Base-by-base conservation (phyloP, 345 rosid genomes). In the Populus alba region DNA sequence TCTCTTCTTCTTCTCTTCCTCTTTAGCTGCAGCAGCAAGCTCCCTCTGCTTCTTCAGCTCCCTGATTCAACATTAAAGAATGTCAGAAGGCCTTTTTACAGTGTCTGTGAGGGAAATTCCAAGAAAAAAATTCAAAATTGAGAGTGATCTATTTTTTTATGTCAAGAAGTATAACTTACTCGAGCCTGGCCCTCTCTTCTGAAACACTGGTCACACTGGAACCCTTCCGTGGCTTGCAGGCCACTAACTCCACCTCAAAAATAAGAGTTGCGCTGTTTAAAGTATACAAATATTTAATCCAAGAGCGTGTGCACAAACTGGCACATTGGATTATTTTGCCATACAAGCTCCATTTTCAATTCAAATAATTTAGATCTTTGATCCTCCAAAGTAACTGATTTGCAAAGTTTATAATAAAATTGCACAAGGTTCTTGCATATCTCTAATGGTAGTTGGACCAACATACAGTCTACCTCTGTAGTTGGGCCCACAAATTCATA, bases 11-110 rank as follows among this genome's bases (percentile, higher is more conserved):
- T 92, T 91, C 69, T 92, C 97, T 74, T 89, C 98, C 78, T 91
- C 99, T 80, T 92, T 96, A 5, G 73, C 73, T 8, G 95, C 88
- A 6, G 97, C 95, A 55, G 97, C 92, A 1, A 87, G 69, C 85
- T 92, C 98, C 82, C 98, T 89, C 77, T 92, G 97, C 88, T 88
- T 94, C 93, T 94, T 94, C 86, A 96, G 88, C 81, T 96, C 98
- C 65, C 98, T 91, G 87, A 71, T n/a, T 37, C 70, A 4, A 63
- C 53, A 18, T 71, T 71, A 41, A 41, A 38, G 22, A 16, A 22
- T 11, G 69, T 8, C 9, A 6, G 1, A n/a, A n/a, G 10, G 27
- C 63, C 63, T 9, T n/a, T 57, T n/a, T 57, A n/a, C 3, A n/a
- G 27, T n/a, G 15, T 57, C 63, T 3, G 1, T n/a, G 29, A 22